phyloP scores from a whole-genome alignment of 441 rosid genomes.

The Pelargonium citronellum region DNA sequence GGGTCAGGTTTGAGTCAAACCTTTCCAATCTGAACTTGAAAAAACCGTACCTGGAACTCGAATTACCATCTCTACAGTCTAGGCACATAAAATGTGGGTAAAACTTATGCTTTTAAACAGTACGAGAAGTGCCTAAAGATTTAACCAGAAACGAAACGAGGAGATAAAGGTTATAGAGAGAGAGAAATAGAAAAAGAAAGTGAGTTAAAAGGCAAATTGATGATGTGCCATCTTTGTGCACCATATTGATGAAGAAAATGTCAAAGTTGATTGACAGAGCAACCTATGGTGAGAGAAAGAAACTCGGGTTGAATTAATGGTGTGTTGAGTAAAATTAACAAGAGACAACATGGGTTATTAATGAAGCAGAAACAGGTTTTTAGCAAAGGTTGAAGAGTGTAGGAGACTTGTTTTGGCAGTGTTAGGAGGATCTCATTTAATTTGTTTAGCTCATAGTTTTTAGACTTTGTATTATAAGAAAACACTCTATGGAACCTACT shows the following conservation, averaged over 20 bases:
- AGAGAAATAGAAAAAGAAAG: neutral
- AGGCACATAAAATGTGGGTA: too few species aligned
- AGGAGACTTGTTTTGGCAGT: neutral
- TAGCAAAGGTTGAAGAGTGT: neutral
- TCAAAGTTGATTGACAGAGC: neutral
- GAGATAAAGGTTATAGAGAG: neutral
- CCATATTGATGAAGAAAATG: neutral
- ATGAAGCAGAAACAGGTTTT: neutral
- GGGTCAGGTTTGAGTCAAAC: too few species aligned
- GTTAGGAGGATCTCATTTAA: neutral
- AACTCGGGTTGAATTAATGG: neutral
- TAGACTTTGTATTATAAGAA: neutral
- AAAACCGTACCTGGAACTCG: too few species aligned
- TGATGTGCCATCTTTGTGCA: neutral
- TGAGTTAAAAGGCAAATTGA: neutral
- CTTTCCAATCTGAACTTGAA: too few species aligned
- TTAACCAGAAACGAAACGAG: neutral
- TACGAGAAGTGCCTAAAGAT: too few species aligned
- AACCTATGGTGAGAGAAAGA: neutral
- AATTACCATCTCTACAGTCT: too few species aligned
- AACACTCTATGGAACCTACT: neutral
- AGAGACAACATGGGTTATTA: neutral
- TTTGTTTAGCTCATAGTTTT: neutral
- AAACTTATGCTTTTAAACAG: too few species aligned
- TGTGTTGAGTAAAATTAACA: neutral